Evolutionary conservation across 2,329 filamentous ascomycete genomes (phyloP), one percentile per base, ranked within the genome.

Genomic region (Colletotrichum cuscutae): DNA sequence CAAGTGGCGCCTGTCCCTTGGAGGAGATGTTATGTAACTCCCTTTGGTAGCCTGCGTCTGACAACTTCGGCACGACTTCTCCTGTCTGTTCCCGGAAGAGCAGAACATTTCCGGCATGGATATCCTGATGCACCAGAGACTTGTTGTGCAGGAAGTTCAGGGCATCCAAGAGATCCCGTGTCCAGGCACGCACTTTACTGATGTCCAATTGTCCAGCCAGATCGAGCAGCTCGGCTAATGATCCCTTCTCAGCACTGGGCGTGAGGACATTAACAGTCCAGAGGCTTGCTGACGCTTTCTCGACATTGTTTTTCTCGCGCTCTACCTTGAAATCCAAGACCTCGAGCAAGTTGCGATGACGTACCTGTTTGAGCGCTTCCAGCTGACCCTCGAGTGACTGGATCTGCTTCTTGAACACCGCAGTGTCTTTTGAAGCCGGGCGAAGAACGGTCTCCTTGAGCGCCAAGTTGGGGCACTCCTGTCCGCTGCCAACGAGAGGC

Each of bases 131-230:
- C 28, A 94, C 87, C 69, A 98, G 88, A 24, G 95, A 95, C 79
- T 94, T 92, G 75, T 93, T 92, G 82, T 98, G 96, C 65, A 97
- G 90, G 80, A 93, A 97, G 71, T 95, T 93, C 32, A 99, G 85
- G 0, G 93, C 97, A 83, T 98, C 95, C 30, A 99, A 89, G 22
- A 99, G 87, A 78, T 98, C 95, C 72, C 95, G 91, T n/a, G 95
- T 97, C 93, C 95, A 98, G 28, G 94, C 92, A 65, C 95, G 92
- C 57, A 95, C 92, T 79, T 92, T 95, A 75, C 90, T 89, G 64
- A 94, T 89, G 54, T 93, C 90, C 63, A 98, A 85, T 35, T 89
- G 89, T 5, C 93, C 94, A 54, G 95, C 91, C 73, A 96, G 89
- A 69, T 96, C 93, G 35, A 99, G 86, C 24, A 97, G 86, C 77